Evolutionary conservation across 441 rosid genomes (phyloP), one percentile per base, ranked within the genome.

Genomic region (Erodium chrysanthum): DNA sequence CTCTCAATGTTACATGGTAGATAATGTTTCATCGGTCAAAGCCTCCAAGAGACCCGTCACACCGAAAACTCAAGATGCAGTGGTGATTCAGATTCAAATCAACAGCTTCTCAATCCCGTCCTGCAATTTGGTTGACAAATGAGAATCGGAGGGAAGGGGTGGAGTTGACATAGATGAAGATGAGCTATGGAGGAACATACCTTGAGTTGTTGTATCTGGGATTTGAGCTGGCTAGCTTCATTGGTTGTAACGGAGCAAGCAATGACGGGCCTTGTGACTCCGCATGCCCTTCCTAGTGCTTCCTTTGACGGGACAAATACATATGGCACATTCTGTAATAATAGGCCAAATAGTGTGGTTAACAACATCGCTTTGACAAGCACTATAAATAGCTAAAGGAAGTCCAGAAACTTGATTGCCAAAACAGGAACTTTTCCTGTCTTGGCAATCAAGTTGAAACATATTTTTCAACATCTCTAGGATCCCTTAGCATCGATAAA

Each of bases 261-360:
- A 50, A 93, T 93, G 40, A 91, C 98, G 17, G 96, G 84, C 75
- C 97, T 89, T 54, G 97, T 89, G 44, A 91, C 98, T 18, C 98
- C 98, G 14, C 96, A 91, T 4, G 98, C 98, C 70, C 98, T 80
- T 66, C 97, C 98, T 60, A 91, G 91, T 7, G 96, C 95, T 84
- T 88, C 87, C 77, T 91, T 93, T 65, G 96, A 91, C 7, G 96
- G 98, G 10, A 93, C 98, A 83, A 93, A 93, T 21, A 93, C 97
- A 64, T 91, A 93, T 0, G 97, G 98, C 33, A 93, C 98, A 66
- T 93, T 93, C 98, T 93, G 80, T 79, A 70, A 27, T 68, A 70
- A n/a, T n/a, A n/a, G n/a, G 66, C 44, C 3, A 68, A 31, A 9
- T 20, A 58, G 59, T 33, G 18, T 64, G 10, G 42, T 25, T 35